Evolutionary conservation across 768 basidiomycete species (phyloP).

Genomic region (Mycena amicta): DNA sequence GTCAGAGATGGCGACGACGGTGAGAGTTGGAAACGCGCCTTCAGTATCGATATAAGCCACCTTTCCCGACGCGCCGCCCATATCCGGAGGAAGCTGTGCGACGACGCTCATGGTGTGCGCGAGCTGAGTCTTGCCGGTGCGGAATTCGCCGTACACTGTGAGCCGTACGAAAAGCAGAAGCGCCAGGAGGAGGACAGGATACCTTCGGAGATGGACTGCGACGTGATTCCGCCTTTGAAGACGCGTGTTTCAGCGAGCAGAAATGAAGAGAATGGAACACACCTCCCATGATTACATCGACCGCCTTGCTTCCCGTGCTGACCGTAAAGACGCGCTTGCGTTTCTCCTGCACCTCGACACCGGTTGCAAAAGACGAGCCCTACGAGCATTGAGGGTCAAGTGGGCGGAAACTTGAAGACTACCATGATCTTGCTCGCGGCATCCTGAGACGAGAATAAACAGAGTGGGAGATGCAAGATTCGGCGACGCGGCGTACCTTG

Average conservation of each 20-base stretch:
- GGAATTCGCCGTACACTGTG: conserved; percentile 91
- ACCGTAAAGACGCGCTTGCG: conserved; percentile 79
- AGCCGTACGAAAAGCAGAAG: conserved; percentile 1
- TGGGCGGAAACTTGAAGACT: neutral
- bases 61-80: conserved; percentile 91
- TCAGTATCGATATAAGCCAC: conserved; percentile 94
- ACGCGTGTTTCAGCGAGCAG: neutral
- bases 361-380: conserved; percentile 92
- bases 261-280: conserved; percentile 19
- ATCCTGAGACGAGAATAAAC: conserved; percentile 55
- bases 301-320: conserved; percentile 91
- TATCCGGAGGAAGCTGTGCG: conserved; percentile 83
- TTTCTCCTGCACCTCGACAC: conserved; percentile 87
- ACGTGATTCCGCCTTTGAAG: conserved; percentile 78
- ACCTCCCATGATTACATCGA: conserved; percentile 90
- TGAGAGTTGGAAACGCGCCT: conserved; percentile 45
- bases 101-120: conserved; percentile 95
- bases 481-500: conserved; percentile 52
- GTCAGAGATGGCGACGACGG: neutral
- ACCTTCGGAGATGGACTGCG: conserved; percentile 95
- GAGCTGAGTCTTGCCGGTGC: conserved; percentile 94
- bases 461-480: neutral
- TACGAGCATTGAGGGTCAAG: conserved; percentile 29
- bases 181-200: conserved; percentile 2
- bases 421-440: conserved; percentile 88